Base-by-base conservation (phyloP, 148 eudicot genomes). In the Rhododendron molle region DNA sequence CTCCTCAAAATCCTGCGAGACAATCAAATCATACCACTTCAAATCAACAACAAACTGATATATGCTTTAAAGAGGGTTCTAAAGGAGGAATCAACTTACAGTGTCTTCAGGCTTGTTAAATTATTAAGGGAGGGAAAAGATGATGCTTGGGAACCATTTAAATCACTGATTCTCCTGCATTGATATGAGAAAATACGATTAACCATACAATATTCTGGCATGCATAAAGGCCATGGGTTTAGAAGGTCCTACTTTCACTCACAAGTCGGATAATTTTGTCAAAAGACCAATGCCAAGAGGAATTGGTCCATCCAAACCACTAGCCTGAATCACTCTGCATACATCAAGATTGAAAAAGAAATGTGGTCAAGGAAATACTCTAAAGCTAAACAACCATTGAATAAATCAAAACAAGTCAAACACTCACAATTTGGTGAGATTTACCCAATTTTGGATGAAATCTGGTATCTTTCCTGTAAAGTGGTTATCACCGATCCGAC, bases 281-380 rank as follows among this genome's bases (percentile, higher is more conserved):
- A 88, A 80, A 86, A 78, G 76, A 81, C 84, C 81, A 85, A 88
- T 88, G 76, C 36, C 86, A 50, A 81, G 38, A 72, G 92, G 92
- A 83, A 90, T 88, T 81, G 92, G 92, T 26, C 90, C 92, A 26
- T 81, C 56, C 69, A 90, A 69, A 83, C 89, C 90, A 78, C 90
- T 90, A 43, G 36, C 92, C 77, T 90, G 89, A 82, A 89, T 86
- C 28, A 26, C 5, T 36, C 38, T 36, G 38, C 38, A 36, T 36
- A 38, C 0, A 4, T 38, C 40, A 38, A 0, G 40, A 38, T 38
- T 38, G 5, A 38, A 4, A 5, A 3, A 38, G 0, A 38, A 38
- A 38, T 0, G 5, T 38, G 40, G 40, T 38, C 40, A 38, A 38
- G 5, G 0, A 38, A 38, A 4, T 38, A 0, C 0, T 38, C 40